Evolutionary conservation across 441 rosid species (phyloP), one percentile per base, ranked within the genome.

Genomic region (Adansonia gregorii): DNA sequence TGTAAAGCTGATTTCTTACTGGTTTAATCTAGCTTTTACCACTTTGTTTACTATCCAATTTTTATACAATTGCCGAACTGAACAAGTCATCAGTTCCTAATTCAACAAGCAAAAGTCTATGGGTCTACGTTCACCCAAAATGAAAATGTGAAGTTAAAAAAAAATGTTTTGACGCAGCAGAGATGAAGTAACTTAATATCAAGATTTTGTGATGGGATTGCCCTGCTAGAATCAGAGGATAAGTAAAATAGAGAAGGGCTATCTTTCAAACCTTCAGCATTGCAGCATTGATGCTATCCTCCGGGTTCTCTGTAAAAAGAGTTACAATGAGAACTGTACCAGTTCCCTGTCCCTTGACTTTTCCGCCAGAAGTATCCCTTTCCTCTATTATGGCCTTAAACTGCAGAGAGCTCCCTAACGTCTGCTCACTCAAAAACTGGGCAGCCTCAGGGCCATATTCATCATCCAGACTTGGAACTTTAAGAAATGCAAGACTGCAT

Each of bases 331-430:
- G 87, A 78, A 89, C 73, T 2, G 94, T 86, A 49, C 99, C 98
- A 59, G 98, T 93, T 76, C 98, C 98, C 85, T 96, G 98, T 54
- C 98, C 98, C 83, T 94, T 96, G 66, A 86, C 86, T 88, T 93
- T 94, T 64, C 98, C 98, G 35, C 94, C 98, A 31, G 97, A 91
- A 55, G 90, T 73, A 79, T 96, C 98, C 82, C 89, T 88, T 59
- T 96, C 99, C 88, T 93, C 98, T 35, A 94, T 81, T 73, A 84
- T 85, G 45, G 97, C 98, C 80, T 75, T 89, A 60, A 96, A 93
- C 83, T 93, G 96, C 76, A 89, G 87, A 14, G 88, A 83, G 67
- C 90, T 92, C 72, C 75, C 87, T 39, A 94, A 71, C 2, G 95
- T 90, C 70, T 74, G 80, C 51, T 76, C 89, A 77, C 94, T 93